phyloP scores from a whole-genome alignment of 345 rosid genomes.

The Pistacia atlantica region DNA sequence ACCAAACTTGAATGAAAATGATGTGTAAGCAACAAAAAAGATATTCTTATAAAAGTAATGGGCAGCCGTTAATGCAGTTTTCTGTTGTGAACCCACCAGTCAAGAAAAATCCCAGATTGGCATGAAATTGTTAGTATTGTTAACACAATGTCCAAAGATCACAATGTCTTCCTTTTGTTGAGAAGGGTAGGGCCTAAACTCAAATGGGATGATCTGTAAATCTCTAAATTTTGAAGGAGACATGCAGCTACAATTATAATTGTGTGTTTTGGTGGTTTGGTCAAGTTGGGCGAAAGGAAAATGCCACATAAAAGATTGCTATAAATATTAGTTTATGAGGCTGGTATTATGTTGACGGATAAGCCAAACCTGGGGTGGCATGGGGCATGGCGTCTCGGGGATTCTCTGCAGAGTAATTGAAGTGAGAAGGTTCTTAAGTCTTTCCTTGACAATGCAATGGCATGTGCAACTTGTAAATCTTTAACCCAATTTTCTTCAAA shows the following conservation, averaged over 20 bases:
- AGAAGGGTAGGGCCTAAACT: not conserved
- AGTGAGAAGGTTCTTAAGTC: not conserved
- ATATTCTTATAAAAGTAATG: not conserved
- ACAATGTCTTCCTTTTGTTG: not conserved
- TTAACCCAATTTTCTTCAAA: not conserved
- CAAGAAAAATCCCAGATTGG: not conserved
- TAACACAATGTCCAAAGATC: too few species aligned
- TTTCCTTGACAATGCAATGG: not conserved
- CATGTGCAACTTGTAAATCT: not conserved
- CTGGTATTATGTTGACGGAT: not conserved
- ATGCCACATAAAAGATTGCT: too few species aligned
- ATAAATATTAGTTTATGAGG: not conserved
- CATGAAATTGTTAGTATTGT: not conserved
- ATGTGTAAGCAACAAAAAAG: not conserved
- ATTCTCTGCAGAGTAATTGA: not conserved
- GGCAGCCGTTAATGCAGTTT: slow-evolving; percentile 18
- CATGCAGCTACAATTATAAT: not conserved
- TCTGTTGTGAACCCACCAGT: slow-evolving; percentile 18
- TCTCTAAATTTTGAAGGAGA: not conserved
- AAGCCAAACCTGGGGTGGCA: not conserved
- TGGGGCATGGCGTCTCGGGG: not conserved
- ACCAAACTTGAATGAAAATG: not conserved
- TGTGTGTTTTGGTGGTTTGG: not conserved
- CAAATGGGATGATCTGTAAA: not conserved
- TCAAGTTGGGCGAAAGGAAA: not conserved